These are phyloP conservation scores for Echria macrotheca DNA, from an alignment of 495 filamentous ascomycete genomes.

Conservation along the genomic window DNA sequence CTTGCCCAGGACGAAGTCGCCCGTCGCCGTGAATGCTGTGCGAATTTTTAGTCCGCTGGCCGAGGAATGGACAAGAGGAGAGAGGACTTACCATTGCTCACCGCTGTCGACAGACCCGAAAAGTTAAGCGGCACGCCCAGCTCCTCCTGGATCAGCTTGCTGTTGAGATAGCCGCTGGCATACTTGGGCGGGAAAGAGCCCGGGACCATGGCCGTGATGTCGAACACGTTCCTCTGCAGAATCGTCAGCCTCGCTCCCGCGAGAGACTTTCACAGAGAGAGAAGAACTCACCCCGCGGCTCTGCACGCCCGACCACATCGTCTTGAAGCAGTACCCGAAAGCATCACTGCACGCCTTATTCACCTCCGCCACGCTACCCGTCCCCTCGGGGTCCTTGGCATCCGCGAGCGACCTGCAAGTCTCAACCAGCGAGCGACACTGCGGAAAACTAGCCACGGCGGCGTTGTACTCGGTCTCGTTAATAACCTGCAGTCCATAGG, in stretches of 20 bases:
- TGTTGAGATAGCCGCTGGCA: slow-evolving; percentile 50
- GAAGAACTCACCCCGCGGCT: too few species aligned
- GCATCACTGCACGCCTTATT: background rate
- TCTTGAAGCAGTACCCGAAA: background rate
- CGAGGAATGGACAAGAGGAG: background rate
- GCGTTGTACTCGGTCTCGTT: slow-evolving; percentile 19
- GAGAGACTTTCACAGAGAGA: too few species aligned
- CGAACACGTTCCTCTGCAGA: slow-evolving; percentile 32
- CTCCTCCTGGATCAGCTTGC: slow-evolving; percentile 49
- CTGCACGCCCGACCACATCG: background rate
- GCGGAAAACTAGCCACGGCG: slow-evolving; percentile 15
- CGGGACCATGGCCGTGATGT: slow-evolving; percentile 41
- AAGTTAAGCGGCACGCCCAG: slow-evolving; percentile 59
- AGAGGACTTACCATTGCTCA: too few species aligned
- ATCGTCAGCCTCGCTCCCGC: background rate
- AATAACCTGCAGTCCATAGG: slow-evolving; percentile 63
- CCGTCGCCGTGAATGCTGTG: slow-evolving; percentile 27
- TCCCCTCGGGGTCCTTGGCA: background rate
- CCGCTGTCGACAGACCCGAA: too few species aligned
- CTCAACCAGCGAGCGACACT: background rate
- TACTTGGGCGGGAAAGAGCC: slow-evolving; percentile 55
- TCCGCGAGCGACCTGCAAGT: background rate
- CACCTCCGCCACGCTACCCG: background rate
- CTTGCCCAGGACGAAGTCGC: slow-evolving; percentile 23
- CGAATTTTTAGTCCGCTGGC: too few species aligned